phyloP scores from a whole-genome alignment of 2,329 filamentous ascomycete species.

The Amauroascus niger region DNA sequence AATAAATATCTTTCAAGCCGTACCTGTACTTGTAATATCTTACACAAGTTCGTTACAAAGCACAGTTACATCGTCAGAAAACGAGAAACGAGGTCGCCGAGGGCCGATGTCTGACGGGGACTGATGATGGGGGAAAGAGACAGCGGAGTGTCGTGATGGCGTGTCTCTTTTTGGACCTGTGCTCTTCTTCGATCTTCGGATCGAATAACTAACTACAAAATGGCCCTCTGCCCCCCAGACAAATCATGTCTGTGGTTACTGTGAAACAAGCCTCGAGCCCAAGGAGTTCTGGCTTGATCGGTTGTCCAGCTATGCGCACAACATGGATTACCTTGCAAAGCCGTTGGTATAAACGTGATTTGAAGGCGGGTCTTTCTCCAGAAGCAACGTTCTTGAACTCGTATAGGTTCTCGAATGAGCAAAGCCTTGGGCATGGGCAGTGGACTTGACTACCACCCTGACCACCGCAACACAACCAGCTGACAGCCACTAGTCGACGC shows the following conservation, averaged over 20 bases:
- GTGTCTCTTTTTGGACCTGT: background rate
- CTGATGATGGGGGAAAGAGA: background rate
- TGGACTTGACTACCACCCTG: background rate
- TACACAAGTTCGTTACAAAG: conserved; percentile 2
- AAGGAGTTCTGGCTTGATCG: background rate
- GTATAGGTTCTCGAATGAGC: background rate
- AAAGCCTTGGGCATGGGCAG: background rate
- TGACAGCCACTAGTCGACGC: background rate
- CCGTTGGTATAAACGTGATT: background rate
- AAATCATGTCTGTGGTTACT: too few relatives aligned
- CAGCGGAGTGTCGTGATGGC: background rate
- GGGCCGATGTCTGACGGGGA: background rate
- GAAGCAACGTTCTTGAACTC: background rate
- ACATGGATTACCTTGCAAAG: background rate
- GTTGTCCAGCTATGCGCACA: background rate
- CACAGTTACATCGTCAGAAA: conserved; percentile 5
- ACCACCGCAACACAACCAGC: background rate
- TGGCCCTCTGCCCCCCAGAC: too few relatives aligned
- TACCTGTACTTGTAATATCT: background rate
- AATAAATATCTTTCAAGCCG: background rate
- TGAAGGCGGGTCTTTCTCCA: background rate
- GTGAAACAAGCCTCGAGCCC: background rate
- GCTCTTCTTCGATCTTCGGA: background rate
- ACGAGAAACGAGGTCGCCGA: background rate
- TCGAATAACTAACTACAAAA: background rate